Base-by-base conservation (phyloP, 2,329 filamentous ascomycete genomes). In the Daldinia sp. region DNA sequence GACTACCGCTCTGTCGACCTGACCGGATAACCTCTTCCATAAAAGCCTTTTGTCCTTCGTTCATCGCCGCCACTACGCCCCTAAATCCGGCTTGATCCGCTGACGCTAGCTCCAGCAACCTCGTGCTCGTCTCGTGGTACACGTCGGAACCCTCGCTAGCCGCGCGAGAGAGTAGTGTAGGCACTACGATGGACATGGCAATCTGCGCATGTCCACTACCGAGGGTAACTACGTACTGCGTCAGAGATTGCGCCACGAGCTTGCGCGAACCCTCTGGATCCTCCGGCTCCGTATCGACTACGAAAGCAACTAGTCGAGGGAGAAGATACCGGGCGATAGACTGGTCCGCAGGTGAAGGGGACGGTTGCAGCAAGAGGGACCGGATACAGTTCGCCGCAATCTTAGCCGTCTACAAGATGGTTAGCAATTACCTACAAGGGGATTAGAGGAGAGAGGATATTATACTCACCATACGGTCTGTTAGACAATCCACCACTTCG, bases 351-450 rank as follows among this genome's bases (percentile, higher is more conserved):
- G 85, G 72, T 67, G 90, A 87, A 71, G 89, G 83, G 58, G 87
- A 82, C 60, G 87, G 81, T 74, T 91, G 84, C 3, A 97, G 82
- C 33, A 98, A 85, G 6, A 98, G 86, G 6, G 94, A 96, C 63
- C 94, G 90, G 72, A 95, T 89, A 80, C 96, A 99, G 76, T 93
- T 94, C 68, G 93, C 92, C 1, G 96, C 94, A 63, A 98, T 94
- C 76, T 93, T 97, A 61, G 93, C 92, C 1, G 93, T 95, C 88
- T 91, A 56, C 23, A 7, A n/a, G 26, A 23, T 68, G 20, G 39
- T 74, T 60, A 75, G 76, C 57, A 68, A 46, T 26, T 23, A 33
- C 12, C 3, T 42, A 39, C 4, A 5, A 35, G 33, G 9, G 12
- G 18, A 15, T 10, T 23, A 54, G 33, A 15, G 10, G 7, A 10